phyloP scores from a whole-genome alignment of 306 rosid genomes.

The Glycine tomentella region DNA sequence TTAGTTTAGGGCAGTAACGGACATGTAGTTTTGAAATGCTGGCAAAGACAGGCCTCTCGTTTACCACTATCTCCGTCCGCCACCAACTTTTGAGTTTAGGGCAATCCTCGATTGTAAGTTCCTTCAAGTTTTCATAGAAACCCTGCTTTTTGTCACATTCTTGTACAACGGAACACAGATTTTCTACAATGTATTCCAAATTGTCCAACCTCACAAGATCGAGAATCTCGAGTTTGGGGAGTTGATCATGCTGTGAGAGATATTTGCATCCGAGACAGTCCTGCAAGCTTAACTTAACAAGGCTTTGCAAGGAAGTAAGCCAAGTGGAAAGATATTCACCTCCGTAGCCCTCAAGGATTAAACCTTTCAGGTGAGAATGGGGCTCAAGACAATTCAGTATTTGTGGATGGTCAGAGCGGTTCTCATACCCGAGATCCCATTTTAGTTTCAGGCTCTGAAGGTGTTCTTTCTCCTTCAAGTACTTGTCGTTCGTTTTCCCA shows the following conservation, averaged over 20 bases:
- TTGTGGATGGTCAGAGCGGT: too few relatives aligned
- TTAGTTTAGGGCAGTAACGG: too few relatives aligned
- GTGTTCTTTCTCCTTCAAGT: background rate
- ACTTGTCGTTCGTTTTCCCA: too few relatives aligned
- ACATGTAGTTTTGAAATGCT: too few relatives aligned
- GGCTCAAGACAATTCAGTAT: too few relatives aligned
- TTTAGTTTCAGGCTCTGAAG: too few relatives aligned
- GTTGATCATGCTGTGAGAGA: background rate
- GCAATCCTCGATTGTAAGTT: constrained; percentile 19
- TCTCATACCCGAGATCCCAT: too few relatives aligned
- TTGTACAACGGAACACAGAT: constrained; percentile 13
- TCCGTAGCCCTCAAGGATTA: too few relatives aligned
- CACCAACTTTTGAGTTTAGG: constrained; percentile 40
- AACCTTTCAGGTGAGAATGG: too few relatives aligned
- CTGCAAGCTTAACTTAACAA: background rate
- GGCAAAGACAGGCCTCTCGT: too few relatives aligned
- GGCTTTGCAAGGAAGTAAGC: background rate
- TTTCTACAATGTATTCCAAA: too few relatives aligned
- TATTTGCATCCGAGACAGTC: background rate
- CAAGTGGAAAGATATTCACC: background rate
- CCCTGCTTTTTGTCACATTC: too few relatives aligned
- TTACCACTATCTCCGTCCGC: background rate
- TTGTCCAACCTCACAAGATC: background rate
- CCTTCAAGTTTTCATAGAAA: constrained; percentile 30
- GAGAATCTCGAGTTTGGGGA: constrained; percentile 15